Base-by-base conservation (phyloP, 2,329 filamentous ascomycete species). In the Tolypocladium sp. region DNA sequence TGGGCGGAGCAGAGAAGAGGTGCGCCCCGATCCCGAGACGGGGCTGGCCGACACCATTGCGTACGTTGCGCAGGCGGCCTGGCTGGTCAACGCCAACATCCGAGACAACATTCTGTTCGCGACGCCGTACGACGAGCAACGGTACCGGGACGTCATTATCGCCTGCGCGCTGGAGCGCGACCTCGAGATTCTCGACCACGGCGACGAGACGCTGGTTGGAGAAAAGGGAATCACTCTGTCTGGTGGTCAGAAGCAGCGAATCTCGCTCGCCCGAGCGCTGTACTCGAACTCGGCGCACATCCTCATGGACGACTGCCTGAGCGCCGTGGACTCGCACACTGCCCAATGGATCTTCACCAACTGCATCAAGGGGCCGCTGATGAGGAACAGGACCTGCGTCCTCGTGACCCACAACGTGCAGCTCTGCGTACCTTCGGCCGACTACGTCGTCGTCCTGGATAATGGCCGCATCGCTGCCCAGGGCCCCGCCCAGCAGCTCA, bases 321-420 rank as follows among this genome's bases (percentile, higher is more conserved):
- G 92, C 69, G 94, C 94, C 35, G 94, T 99, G 40, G 94, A 99
- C 72, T 95, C 94, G 4, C 94, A 99, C 68, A 97, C 94, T 0
- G 92, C 92, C 2, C 95, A 97, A 72, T 97, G 95, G 88, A 97
- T 99, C 65, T 97, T 97, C 75, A 89, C 89, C 70, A 89, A 96
- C 73, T 96, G 92, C 61, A 87, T 99, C 63, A 87, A 87, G 66
- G 94, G 94, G 2, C 90, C 91, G 7, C 76, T 99, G 57, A 97
- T 99, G 94, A 77, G 82, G 60, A 82, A 87, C 68, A 86, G 94
- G 49, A 97, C 94, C 35, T 97, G 94, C 72, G 91, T 99, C 58
- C 81, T 99, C 51, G 93, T 99, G 41, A 97, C 94, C 0, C 94
- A 99, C 77, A 99, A 97, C 68, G 84, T 94, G 35, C 84, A 90